Evolutionary conservation across 2,329 filamentous ascomycete species (phyloP), one percentile per base, ranked within the genome.

Genomic region (Colletotrichum zoysiae): DNA sequence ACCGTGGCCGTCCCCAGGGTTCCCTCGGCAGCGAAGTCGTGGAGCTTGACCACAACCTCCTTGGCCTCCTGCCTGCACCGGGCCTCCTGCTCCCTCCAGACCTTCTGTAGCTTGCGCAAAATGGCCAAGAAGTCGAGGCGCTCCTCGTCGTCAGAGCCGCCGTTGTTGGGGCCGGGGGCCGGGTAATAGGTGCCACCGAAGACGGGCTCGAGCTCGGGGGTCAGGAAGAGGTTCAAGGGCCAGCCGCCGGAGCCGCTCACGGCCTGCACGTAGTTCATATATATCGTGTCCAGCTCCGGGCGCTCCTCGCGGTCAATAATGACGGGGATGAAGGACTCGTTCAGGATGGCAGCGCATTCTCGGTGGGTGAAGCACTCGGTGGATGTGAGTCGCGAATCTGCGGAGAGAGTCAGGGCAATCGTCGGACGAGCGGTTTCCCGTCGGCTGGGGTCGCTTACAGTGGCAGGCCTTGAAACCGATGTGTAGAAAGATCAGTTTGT

Each of bases 141-240:
- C 57, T 90, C 89, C 5, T 87, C 84, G 14, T 86, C 86, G 33
- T 83, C 82, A 44, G 81, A 79, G 61, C 78, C 79, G 78, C 83
- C 72, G 80, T 85, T 78, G 30, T 85, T 83, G 5, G 90, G 89
- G 60, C 90, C 91, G 0, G 95, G 93, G 0, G 93, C 93, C 5
- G 95, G 94, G 93, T 95, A 98, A 81, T 98, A 98, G 11, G 95
- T 98, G 33, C 95, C 95, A 48, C 96, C 96, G 82, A 98, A 98
- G 12, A 99, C 93, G 0, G 96, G 96, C 78, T 97, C 92, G 35
- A 98, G 87, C 76, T 97, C 92, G 0, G 96, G 95, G 0, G 96
- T 99, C 40, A 98, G 87, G 79, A 99, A 98, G n/a, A 97, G 91
- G 78, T 98, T 98, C 73, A 98, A 84, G 1, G 96, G 96, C 95